Conservation (phyloP, 768 basidiomycete genomes). For the Collybia sp. region DNA sequence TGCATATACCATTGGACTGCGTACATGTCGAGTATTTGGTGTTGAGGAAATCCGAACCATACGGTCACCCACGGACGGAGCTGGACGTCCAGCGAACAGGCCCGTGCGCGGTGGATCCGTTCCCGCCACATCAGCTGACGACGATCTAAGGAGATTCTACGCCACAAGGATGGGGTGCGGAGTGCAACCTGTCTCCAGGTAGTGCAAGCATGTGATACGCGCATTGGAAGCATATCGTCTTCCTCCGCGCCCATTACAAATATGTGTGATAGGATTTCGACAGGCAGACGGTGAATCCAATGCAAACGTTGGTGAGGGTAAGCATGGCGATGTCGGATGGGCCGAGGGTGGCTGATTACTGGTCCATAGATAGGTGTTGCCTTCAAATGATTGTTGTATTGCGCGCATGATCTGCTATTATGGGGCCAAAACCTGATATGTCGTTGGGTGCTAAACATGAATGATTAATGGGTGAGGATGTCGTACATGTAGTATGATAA, state of each 20-base stretch:
- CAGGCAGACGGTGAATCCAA: slow-evolving; percentile 53
- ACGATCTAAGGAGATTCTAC: slow-evolving; percentile 47
- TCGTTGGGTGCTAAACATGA: no score
- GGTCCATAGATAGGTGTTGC: no score
- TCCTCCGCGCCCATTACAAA: slow-evolving; percentile 58
- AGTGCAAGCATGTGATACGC: slow-evolving; percentile 66
- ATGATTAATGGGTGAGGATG: no score
- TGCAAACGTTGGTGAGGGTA: slow-evolving; percentile 20
- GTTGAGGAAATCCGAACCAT: slow-evolving; percentile 18
- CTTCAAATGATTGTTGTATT: no score
- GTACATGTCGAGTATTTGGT: slow-evolving; percentile 34
- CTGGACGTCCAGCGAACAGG: slow-evolving; percentile 58
- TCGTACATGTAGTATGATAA: no score
- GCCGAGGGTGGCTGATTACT: no score
- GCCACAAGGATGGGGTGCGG: slow-evolving; percentile 61
- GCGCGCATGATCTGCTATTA: no score
- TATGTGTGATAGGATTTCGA: slow-evolving; percentile 59
- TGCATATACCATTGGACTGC: slow-evolving; percentile 61
- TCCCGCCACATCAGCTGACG: slow-evolving; percentile 57
- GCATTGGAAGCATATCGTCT: slow-evolving; percentile 52
- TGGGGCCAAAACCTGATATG: no score
- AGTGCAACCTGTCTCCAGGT: slow-evolving; percentile 60
- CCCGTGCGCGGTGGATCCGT: slow-evolving; percentile 53
- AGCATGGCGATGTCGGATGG: no score
- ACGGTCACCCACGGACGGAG: slow-evolving; percentile 30